Evolutionary conservation across 2,329 filamentous ascomycete species (phyloP).

Genomic region (Akanthomyces dipterigenus): DNA sequence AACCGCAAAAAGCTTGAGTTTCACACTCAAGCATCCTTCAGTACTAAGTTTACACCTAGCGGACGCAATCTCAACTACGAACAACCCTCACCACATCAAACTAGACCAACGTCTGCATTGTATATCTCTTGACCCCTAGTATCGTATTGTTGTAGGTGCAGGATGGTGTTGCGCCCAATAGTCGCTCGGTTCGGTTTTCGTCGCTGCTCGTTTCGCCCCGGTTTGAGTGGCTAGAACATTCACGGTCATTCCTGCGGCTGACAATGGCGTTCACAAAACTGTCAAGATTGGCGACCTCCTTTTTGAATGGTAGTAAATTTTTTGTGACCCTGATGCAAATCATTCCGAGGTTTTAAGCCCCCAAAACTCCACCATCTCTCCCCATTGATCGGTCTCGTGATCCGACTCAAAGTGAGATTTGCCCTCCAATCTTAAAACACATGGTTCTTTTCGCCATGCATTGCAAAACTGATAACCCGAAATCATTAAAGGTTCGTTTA

Average conservation of each 20-base stretch:
- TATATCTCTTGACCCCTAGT: too few species aligned
- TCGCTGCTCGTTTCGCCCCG: neutral
- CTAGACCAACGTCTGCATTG: too few species aligned
- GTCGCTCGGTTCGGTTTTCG: neutral
- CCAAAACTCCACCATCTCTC: constrained; percentile 39
- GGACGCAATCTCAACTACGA: too few species aligned
- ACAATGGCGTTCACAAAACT: constrained; percentile 2
- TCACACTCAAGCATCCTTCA: too few species aligned
- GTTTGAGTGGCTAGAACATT: neutral
- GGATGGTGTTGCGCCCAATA: neutral
- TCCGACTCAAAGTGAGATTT: constrained; percentile 33
- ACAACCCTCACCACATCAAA: too few species aligned
- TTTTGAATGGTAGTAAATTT: constrained; percentile 24
- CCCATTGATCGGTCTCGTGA: constrained; percentile 34
- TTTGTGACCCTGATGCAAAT: constrained; percentile 38
- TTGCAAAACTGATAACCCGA: constrained; percentile 37
- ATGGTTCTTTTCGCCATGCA: constrained; percentile 38
- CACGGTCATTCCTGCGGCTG: neutral
- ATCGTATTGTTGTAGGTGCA: neutral
- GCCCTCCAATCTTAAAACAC: constrained; percentile 41
- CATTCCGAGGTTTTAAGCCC: constrained; percentile 42
- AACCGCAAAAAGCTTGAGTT: too few species aligned
- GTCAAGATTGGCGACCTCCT: constrained; percentile 6
- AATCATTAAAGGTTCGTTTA: constrained; percentile 40
- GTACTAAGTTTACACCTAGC: too few species aligned